Evolutionary conservation across 208 protist species (phyloP).

Genomic region (Trypanosoma congolense): DNA sequence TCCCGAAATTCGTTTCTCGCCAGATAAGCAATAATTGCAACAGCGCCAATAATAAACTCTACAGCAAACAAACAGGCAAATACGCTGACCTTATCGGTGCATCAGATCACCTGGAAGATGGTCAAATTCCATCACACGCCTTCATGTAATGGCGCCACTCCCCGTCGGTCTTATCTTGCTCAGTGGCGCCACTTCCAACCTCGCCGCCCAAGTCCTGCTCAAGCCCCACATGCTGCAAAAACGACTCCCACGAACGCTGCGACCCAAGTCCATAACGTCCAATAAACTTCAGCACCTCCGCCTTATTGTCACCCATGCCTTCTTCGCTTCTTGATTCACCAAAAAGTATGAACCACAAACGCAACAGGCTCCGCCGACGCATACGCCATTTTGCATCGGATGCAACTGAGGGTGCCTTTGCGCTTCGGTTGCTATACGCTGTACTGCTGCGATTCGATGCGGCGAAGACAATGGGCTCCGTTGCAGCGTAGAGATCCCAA

Average conservation of each 20-base stretch:
- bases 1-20: no score
- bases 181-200: neutral
- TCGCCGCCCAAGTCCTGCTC: neutral
- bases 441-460: neutral
- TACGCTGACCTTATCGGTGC: no score
- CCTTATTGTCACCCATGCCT: no score
- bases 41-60: no score
- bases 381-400: neutral
- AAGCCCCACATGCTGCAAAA: slow-evolving; percentile 5
- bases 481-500: slow-evolving; percentile 45
- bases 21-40: no score
- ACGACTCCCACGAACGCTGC: slow-evolving; percentile 4
- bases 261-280: slow-evolving; percentile 10
- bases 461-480: slow-evolving; percentile 29
- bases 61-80: no score
- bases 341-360: slow-evolving; percentile 3
- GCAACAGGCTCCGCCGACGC: neutral
- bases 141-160: no score
- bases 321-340: neutral
- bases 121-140: no score
- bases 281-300: slow-evolving; percentile 8
- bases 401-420: neutral
- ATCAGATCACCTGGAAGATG: no score
- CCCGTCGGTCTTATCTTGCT: no score
- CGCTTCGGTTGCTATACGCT: neutral